Conservation (phyloP, 495 filamentous ascomycete genomes). For the Aspergillus homomorphus region DNA sequence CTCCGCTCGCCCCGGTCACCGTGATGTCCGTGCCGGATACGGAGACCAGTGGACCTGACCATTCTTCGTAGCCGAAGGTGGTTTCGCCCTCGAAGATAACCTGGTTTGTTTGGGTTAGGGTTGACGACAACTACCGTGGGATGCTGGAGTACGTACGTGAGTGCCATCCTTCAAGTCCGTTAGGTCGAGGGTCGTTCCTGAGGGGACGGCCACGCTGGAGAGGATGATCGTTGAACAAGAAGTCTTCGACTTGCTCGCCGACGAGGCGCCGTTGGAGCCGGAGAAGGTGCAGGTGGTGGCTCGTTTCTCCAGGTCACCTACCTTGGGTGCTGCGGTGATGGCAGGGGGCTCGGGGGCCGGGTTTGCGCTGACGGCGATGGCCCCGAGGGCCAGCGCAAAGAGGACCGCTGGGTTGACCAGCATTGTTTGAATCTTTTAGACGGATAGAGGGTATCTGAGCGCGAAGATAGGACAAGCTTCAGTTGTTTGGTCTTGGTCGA, state of each 20-base stretch:
- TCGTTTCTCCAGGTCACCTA: constrained; percentile 7
- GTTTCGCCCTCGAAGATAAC: constrained; percentile 53
- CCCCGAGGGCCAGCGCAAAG: not conserved
- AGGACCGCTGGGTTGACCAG: not conserved
- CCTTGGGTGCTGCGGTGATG: not conserved
- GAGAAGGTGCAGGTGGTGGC: constrained; percentile 39
- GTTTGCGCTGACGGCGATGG: not conserved
- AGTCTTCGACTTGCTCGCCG: constrained; percentile 40
- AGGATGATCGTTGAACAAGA: constrained; percentile 53
- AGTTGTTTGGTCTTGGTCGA: not conserved
- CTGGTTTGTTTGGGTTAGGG: constrained; percentile 17
- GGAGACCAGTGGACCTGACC: constrained; percentile 47
- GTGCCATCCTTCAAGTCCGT: constrained; percentile 45
- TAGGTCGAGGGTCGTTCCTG: constrained; percentile 51
- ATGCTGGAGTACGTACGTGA: constrained; percentile 37
- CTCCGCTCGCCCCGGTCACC: constrained; percentile 39
- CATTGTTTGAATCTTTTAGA: too few species aligned
- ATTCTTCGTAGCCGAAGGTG: constrained; percentile 53
- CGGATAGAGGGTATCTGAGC: not conserved
- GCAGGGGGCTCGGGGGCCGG: not conserved
- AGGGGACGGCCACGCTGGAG: constrained; percentile 45
- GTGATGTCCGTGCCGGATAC: constrained; percentile 48
- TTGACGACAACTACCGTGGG: not conserved
- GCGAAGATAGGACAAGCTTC: not conserved
- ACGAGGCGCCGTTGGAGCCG: constrained; percentile 21